These are phyloP conservation scores for Irpex rosettiformis DNA, from an alignment of 1,284 basidiomycete species.

Conservation along the genomic window DNA sequence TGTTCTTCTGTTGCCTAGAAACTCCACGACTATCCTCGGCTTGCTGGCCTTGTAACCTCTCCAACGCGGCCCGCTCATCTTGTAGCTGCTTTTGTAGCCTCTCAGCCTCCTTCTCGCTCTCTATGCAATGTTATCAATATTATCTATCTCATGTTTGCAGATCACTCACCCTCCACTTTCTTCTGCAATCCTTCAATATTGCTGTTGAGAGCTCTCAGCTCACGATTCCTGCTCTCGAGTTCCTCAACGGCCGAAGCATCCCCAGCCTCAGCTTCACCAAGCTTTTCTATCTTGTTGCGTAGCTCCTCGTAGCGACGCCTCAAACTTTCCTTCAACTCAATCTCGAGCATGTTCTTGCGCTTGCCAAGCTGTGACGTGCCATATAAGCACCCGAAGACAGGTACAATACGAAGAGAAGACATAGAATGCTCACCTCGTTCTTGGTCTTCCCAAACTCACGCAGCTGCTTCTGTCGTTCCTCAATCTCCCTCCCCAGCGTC, in stretches of 20 bases:
- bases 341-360: slow-evolving; percentile 81
- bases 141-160: neutral
- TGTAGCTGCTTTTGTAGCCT: slow-evolving; percentile 64
- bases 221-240: slow-evolving; percentile 63
- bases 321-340: slow-evolving; percentile 90
- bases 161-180: slow-evolving; percentile 57
- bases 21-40: slow-evolving; percentile 84
- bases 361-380: slow-evolving; percentile 59
- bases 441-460: slow-evolving; percentile 67
- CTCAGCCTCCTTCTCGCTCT: slow-evolving; percentile 70
- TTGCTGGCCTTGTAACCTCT: slow-evolving; percentile 79
- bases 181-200: slow-evolving; percentile 64
- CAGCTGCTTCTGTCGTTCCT: slow-evolving; percentile 68
- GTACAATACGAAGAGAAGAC: neutral
- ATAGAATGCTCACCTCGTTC: slow-evolving; percentile 62
- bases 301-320: slow-evolving; percentile 78
- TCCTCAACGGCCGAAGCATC: slow-evolving; percentile 58
- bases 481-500: slow-evolving; percentile 72
- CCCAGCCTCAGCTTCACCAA: slow-evolving; percentile 65
- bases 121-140: slow-evolving; percentile 32
- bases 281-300: slow-evolving; percentile 70
- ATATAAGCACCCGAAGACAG: neutral
- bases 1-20: slow-evolving; percentile 89
- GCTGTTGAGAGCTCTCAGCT: slow-evolving; percentile 63
- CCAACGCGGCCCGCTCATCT: slow-evolving; percentile 62